Conservation (phyloP, 345 rosid species). For the Brassica carinata region DNA sequence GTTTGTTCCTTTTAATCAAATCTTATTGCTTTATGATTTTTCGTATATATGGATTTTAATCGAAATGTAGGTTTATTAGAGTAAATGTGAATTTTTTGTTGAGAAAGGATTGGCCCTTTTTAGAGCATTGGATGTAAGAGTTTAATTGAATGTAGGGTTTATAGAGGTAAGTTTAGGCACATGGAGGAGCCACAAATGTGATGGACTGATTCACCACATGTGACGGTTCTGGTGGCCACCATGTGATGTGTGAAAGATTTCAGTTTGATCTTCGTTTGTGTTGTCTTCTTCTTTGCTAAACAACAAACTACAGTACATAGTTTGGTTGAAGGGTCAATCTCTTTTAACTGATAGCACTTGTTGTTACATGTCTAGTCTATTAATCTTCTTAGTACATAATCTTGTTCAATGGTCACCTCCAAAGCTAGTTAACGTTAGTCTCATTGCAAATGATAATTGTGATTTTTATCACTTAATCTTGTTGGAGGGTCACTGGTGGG, state of each 20-base stretch:
- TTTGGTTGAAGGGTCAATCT: conserved; percentile 9
- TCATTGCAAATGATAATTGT: background rate
- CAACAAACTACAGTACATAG: background rate
- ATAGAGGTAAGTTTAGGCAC: conserved; percentile 13
- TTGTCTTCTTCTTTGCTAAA: conserved; percentile 20
- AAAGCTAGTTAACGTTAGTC: background rate
- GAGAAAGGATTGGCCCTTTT: conserved; percentile 4
- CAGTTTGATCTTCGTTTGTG: conserved; percentile 19
- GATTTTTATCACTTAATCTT: background rate
- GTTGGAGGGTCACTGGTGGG: conserved; percentile 1
- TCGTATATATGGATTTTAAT: background rate
- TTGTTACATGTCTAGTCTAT: background rate
- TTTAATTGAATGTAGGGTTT: background rate
- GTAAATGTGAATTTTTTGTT: background rate
- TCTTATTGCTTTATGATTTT: background rate
- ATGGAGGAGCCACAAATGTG: conserved; percentile 24
- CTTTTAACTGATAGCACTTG: background rate
- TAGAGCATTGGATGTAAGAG: background rate
- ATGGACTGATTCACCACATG: conserved; percentile 26
- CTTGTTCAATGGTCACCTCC: conserved; percentile 12
- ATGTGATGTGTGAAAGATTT: conserved; percentile 41
- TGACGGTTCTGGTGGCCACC: conserved; percentile 31
- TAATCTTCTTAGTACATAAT: background rate
- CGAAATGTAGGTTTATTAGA: background rate
- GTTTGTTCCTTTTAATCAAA: conserved; percentile 11